Evolutionary conservation across 192 early-diverging fungal genomes (phyloP), one percentile per base, ranked within the genome.

Genomic region (Podila verticillata): DNA sequence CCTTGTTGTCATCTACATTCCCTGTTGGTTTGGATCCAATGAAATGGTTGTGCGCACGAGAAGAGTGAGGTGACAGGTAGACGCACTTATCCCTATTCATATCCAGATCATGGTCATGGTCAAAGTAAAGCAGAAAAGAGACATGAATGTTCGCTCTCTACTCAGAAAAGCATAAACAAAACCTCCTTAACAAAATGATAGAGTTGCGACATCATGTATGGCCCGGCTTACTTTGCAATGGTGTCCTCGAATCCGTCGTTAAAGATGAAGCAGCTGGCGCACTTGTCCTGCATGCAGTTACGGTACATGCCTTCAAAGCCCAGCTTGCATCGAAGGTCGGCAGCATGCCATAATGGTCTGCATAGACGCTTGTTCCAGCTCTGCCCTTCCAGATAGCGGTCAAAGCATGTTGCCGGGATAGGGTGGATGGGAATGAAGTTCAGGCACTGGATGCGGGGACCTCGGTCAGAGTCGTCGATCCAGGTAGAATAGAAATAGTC

Each of bases 341-440:
- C 64, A 28, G 77, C 77, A 60, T 80, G 77, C 77, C 77, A 80
- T 20, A 80, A 39, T n/a, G 77, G 77, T 34, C 77, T 32, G 26
- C 69, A 72, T 31, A 80, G 28, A 32, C 77, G 77, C 34, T 80
- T 80, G 77, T 68, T 72, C 77, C 77, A 80, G 61, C 48, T 63
- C 39, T 68, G 77, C 13, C 70, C 60, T 44, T 80, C 77, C 32
- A 80, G 30, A 28, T 80, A 80, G 8, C 77, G 63, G 9, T 80
- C 77, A 65, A 80, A 80, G 32, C 77, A 63, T 1, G 77, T 72
- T 0, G 77, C 77, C 0, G 77, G 71, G 61, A 80, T 63, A 1
- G 77, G 77, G 34, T 80, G 75, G 48, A 79, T 79, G n/a, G 75
- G 75, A 61, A 79, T 79, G 66, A 79, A 79, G 65, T 79, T 79